Evolutionary conservation across 768 basidiomycete species (phyloP).

Genomic region (Leccinum boreale): DNA sequence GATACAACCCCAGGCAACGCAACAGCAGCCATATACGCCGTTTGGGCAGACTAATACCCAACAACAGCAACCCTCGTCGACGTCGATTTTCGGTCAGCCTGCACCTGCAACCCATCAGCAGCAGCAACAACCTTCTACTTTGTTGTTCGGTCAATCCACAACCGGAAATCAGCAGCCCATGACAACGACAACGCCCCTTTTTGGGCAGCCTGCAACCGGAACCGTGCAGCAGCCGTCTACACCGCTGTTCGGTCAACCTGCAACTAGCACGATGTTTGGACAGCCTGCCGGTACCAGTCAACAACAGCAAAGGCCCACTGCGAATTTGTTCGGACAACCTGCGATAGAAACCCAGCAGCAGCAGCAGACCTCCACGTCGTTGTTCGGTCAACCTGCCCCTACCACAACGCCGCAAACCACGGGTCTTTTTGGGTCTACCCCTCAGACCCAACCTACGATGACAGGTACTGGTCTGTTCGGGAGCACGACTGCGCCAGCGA

Average conservation of each 20-base stretch:
- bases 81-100: conserved; percentile 25
- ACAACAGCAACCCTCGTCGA: conserved; percentile 1
- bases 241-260: conserved; percentile 38
- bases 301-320: conserved; percentile 25
- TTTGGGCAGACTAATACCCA: not conserved
- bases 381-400: conserved; percentile 38
- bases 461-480: conserved; percentile 28
- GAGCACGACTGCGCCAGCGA: conserved; percentile 6
- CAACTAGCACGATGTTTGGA: conserved; percentile 35
- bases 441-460: conserved; percentile 20
- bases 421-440: conserved; percentile 17
- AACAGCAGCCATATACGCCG: not conserved
- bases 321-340: conserved; percentile 32
- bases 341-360: conserved; percentile 34
- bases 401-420: conserved; percentile 10
- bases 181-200: conserved; percentile 22
- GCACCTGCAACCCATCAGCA: conserved; percentile 25
- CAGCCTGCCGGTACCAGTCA: conserved; percentile 25
- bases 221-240: conserved; percentile 23
- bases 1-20: conserved; percentile 18
- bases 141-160: conserved; percentile 23
- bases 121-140: conserved; percentile 28
- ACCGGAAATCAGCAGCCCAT: conserved; percentile 30
- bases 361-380: conserved; percentile 23
- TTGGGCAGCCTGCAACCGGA: conserved; percentile 29